These are phyloP conservation scores for Rhizophagus clarus DNA, from an alignment of 192 early-diverging fungal genomes.

Conservation along the genomic window DNA sequence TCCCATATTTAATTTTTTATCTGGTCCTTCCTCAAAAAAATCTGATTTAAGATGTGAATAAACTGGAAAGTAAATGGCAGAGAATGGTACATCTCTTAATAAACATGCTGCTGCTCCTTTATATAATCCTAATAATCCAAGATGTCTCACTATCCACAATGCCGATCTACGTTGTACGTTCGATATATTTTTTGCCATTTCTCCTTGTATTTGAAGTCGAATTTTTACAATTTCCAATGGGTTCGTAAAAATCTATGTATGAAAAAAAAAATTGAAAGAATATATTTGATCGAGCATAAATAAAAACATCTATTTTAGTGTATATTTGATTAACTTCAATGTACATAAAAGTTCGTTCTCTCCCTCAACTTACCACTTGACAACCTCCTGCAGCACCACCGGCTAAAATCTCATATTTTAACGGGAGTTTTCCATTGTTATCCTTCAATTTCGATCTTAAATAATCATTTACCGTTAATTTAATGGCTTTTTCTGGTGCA, in stretches of 20 bases:
- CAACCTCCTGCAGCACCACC: conserved; percentile 86
- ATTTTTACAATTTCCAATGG: conserved; percentile 99
- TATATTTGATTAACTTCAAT: too few species aligned
- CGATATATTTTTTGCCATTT: conserved; percentile 58
- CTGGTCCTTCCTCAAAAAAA: conserved; percentile 81
- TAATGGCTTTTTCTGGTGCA: conserved; percentile 98
- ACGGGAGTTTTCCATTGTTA: conserved; percentile 71
- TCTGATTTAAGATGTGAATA: conserved; percentile 98
- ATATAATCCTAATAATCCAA: conserved; percentile 93
- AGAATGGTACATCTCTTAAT: conserved; percentile 95
- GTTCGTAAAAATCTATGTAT: conserved; percentile 79
- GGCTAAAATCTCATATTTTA: conserved; percentile 82
- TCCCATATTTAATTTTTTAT: conserved; percentile 66
- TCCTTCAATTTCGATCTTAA: conserved; percentile 71
- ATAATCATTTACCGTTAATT: conserved; percentile 95
- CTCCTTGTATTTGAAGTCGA: conserved; percentile 88
- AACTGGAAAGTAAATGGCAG: conserved; percentile 95
- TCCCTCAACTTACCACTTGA: conserved; percentile 57
- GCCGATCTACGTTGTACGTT: conserved; percentile 67
- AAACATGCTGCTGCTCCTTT: conserved; percentile 92
- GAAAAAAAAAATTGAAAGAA: background rate
- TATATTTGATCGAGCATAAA: background rate
- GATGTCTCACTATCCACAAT: conserved; percentile 82
- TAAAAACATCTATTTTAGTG: too few species aligned
- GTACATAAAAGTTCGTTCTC: too few species aligned